These are phyloP conservation scores for Penicillium sp. DNA, from an alignment of 2,329 filamentous ascomycete genomes.

Conservation along the genomic window DNA sequence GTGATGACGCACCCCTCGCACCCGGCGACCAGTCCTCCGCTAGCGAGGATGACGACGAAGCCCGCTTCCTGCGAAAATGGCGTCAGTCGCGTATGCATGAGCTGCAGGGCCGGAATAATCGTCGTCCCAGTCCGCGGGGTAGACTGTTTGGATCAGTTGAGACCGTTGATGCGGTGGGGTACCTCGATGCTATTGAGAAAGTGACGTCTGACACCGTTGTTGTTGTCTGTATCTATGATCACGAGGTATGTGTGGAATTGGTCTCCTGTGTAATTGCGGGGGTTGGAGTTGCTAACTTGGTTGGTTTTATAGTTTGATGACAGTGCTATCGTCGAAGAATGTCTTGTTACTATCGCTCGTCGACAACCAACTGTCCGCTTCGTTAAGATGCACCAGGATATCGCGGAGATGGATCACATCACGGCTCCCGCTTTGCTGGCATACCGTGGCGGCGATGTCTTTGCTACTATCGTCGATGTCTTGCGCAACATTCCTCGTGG, in stretches of 20 bases:
- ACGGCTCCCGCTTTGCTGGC: conserved; percentile 84
- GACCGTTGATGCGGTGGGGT: conserved; percentile 83
- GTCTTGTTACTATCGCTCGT: conserved; percentile 71
- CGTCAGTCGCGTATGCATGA: conserved; percentile 76
- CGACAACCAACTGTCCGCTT: conserved; percentile 74
- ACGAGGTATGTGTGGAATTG: conserved; percentile 61
- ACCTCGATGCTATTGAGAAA: conserved; percentile 94
- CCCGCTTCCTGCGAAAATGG: conserved; percentile 81
- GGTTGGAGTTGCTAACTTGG: neutral
- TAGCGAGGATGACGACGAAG: conserved; percentile 68
- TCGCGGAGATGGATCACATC: conserved; percentile 90
- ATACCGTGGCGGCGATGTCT: conserved; percentile 86
- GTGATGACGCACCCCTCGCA: conserved; percentile 24
- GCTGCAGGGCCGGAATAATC: conserved; percentile 65
- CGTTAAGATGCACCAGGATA: conserved; percentile 84
- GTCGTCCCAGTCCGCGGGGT: conserved; percentile 73
- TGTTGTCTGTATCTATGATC: conserved; percentile 90
- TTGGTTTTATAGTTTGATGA: conserved; percentile 64
- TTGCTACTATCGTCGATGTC: conserved; percentile 84
- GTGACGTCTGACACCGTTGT: conserved; percentile 77
- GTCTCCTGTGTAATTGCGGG: neutral
- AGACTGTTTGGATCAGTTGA: conserved; percentile 77
- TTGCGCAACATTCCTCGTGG: conserved; percentile 76
- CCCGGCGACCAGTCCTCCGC: conserved; percentile 18
- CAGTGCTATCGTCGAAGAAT: conserved; percentile 75